A percentile compares a stretch with the other conserved stretches of the same genome.
Evolutionary conservation across 495 filamentous ascomycete genomes (phyloP).

Genomic region (Penicillium argentinense): DNA sequence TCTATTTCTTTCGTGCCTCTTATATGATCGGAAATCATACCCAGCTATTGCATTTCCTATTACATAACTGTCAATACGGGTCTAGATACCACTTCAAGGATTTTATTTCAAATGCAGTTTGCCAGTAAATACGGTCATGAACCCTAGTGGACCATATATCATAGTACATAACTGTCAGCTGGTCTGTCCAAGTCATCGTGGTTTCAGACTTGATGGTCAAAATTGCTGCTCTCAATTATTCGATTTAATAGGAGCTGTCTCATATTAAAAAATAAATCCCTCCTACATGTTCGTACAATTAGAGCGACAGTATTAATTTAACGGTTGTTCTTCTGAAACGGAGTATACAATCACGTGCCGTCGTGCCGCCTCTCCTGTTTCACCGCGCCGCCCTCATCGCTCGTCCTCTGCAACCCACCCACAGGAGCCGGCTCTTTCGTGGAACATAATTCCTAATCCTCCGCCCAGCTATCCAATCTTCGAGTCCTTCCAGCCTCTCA

Average conservation of each 20-base stretch:
- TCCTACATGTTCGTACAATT: too few species aligned
- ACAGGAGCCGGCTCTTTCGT: conserved; percentile 27
- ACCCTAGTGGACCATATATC: too few species aligned
- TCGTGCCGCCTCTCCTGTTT: conserved; percentile 5
- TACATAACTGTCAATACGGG: conserved; percentile 18
- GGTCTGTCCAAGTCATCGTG: too few species aligned
- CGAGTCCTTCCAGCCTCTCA: background rate
- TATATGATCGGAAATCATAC: conserved; percentile 41
- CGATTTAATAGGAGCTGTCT: too few species aligned
- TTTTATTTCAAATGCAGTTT: conserved; percentile 6
- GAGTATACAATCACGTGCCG: conserved; percentile 18
- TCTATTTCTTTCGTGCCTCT: conserved; percentile 19
- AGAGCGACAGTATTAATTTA: too few species aligned
- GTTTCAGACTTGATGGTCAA: too few species aligned
- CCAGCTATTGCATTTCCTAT: conserved; percentile 36
- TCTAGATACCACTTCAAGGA: conserved; percentile 4
- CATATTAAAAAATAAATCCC: too few species aligned
- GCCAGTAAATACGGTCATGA: too few species aligned
- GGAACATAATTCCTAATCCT: conserved; percentile 1
- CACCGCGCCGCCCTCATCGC: conserved; percentile 4
- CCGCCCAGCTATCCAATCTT: background rate
- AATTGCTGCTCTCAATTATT: too few species aligned
- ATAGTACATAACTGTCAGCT: too few species aligned
- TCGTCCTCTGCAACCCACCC: conserved; percentile 5
- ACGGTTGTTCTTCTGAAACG: conserved; percentile 9